phyloP scores from a whole-genome alignment of 139 green algal species.

The Haematococcus lacustris region DNA sequence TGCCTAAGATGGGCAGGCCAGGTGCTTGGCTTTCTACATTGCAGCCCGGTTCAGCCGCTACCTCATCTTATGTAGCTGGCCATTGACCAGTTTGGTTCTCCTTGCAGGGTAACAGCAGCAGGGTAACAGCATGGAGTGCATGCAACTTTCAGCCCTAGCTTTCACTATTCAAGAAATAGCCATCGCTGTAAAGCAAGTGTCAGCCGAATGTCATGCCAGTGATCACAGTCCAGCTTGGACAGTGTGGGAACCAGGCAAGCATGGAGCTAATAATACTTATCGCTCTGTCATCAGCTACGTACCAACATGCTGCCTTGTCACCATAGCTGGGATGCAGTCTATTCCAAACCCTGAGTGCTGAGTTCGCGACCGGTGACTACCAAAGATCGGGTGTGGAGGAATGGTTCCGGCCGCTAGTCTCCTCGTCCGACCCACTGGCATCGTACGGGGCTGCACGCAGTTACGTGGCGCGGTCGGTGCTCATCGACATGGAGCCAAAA shows the following conservation, averaged over 20 bases:
- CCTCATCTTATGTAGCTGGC: too few relatives aligned
- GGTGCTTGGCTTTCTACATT: too few relatives aligned
- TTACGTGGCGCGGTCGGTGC: constrained; percentile 50
- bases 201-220: too few relatives aligned
- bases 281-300: neutral
- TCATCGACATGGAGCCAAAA: constrained; percentile 88
- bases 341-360: constrained; percentile 50
- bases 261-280: neutral
- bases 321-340: constrained; percentile 53
- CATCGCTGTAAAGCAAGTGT: too few relatives aligned
- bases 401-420: constrained; percentile 36
- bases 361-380: constrained; percentile 30
- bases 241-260: constrained; percentile 76
- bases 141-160: too few relatives aligned
- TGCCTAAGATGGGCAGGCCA: too few relatives aligned
- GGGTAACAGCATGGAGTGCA: too few relatives aligned
- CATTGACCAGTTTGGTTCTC: too few relatives aligned
- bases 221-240: constrained; percentile 72
- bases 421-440: neutral
- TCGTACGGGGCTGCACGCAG: neutral
- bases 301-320: neutral
- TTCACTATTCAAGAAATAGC: too few relatives aligned
- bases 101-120: too few relatives aligned
- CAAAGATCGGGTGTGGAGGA: constrained; percentile 23
- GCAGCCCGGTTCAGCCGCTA: too few relatives aligned